These are phyloP conservation scores for Thraustochytrium striatum DNA, from an alignment of 352 stramenopile species.

Conservation along the genomic window DNA sequence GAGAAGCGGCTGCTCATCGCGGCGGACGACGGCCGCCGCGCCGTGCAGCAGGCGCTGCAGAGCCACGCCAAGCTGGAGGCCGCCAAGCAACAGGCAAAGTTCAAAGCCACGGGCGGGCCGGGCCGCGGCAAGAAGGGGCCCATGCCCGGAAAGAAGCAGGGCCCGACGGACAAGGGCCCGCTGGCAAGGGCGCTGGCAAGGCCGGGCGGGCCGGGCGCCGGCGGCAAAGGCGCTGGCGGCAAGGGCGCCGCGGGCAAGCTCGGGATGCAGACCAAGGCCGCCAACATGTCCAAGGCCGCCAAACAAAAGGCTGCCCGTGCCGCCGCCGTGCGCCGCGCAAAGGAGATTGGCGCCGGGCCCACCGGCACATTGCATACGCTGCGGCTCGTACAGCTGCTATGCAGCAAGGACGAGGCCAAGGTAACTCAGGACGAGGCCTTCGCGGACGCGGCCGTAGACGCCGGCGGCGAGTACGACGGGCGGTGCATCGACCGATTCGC, in stretches of 20 bases:
- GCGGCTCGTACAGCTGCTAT: slow-evolving; percentile 28
- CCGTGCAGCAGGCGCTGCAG: slow-evolving; percentile 13
- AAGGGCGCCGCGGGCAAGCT: not conserved
- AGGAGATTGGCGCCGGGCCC: slow-evolving; percentile 20
- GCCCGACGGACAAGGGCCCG: too few relatives aligned
- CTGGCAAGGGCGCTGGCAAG: not conserved
- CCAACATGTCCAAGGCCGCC: slow-evolving; percentile 1
- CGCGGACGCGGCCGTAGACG: not conserved
- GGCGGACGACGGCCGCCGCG: slow-evolving; percentile 21
- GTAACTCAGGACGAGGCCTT: not conserved
- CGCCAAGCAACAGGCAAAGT: not conserved
- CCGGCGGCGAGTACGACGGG: slow-evolving; percentile 1
- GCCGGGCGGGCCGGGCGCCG: not conserved
- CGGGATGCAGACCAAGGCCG: not conserved
- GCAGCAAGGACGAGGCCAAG: not conserved
- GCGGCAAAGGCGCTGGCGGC: not conserved
- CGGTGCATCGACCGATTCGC: slow-evolving; percentile 16
- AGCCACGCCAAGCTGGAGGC: not conserved
- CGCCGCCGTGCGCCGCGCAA: slow-evolving; percentile 4
- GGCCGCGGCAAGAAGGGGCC: too few relatives aligned
- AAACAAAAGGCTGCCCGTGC: slow-evolving; percentile 29
- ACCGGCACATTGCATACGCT: slow-evolving; percentile 28
- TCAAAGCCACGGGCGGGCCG: not conserved
- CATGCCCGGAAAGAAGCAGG: too few relatives aligned
- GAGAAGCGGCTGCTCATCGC: slow-evolving; percentile 21